Conservation (phyloP, 176 grass and related monocot genomes). For the Themeda triandra region DNA sequence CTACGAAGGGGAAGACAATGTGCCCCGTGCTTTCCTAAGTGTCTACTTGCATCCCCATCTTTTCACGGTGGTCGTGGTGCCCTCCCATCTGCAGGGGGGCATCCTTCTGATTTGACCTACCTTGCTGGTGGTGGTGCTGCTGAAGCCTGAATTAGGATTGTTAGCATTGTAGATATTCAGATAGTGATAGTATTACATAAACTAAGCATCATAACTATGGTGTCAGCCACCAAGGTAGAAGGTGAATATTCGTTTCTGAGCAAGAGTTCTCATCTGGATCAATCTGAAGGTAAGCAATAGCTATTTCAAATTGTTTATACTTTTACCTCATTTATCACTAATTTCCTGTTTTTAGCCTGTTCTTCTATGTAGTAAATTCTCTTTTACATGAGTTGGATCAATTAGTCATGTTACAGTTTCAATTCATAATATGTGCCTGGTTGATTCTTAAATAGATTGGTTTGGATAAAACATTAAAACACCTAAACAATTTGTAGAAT, state of each 20-base stretch:
- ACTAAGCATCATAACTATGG: slow-evolving; percentile 50
- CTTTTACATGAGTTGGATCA: neutral
- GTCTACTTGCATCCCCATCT: slow-evolving; percentile 77
- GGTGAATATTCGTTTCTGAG: slow-evolving; percentile 29
- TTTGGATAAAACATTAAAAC: neutral
- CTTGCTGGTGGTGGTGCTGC: slow-evolving; percentile 65
- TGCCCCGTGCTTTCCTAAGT: slow-evolving; percentile 49
- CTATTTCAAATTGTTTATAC: slow-evolving; percentile 5
- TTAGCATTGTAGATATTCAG: slow-evolving; percentile 32
- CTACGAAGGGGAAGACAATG: slow-evolving; percentile 55
- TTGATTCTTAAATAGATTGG: neutral
- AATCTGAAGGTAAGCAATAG: slow-evolving; percentile 40
- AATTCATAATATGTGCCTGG: slow-evolving; percentile 4
- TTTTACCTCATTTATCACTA: slow-evolving; percentile 7
- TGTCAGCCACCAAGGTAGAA: slow-evolving; percentile 43
- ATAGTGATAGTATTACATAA: slow-evolving; percentile 21
- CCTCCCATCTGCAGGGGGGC: slow-evolving; percentile 88
- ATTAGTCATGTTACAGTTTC: neutral
- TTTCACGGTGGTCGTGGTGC: slow-evolving; percentile 86
- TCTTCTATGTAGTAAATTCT: neutral
- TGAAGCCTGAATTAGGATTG: slow-evolving; percentile 40
- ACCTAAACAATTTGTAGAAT: neutral
- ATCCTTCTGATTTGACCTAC: slow-evolving; percentile 84
- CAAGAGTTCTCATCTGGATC: slow-evolving; percentile 42
- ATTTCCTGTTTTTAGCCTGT: neutral